phyloP scores from a whole-genome alignment of 2,329 filamentous ascomycete genomes.

The Beauveria varroae region DNA sequence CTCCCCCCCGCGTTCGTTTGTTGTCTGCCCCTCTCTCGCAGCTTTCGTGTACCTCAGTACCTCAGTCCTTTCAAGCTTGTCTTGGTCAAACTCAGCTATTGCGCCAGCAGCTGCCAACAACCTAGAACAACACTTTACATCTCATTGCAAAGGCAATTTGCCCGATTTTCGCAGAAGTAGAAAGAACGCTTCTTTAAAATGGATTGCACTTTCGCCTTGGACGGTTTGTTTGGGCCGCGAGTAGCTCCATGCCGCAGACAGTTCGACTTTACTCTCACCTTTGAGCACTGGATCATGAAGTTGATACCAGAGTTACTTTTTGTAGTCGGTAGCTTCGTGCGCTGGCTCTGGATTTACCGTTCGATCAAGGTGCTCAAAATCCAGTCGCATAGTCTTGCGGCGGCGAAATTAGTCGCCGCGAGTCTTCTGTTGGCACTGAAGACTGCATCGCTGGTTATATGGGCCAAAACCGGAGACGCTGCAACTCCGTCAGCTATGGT shows the following conservation, averaged over 20 bases:
- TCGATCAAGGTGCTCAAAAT: not conserved
- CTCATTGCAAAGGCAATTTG: not conserved
- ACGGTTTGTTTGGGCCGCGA: not conserved
- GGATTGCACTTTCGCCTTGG: not conserved
- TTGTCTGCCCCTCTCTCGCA: not conserved
- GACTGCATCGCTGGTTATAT: not conserved
- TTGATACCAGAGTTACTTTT: not conserved
- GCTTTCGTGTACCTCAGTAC: not conserved
- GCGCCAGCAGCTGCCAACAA: not conserved
- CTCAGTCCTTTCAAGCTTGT: not conserved
- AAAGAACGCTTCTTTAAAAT: not conserved
- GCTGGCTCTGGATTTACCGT: not conserved
- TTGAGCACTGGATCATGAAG: not conserved
- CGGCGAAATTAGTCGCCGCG: not conserved
- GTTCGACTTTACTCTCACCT: slow-evolving; percentile 2
- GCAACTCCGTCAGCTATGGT: not conserved
- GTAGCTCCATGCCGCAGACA: not conserved
- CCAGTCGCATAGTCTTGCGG: not conserved
- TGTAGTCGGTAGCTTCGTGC: not conserved
- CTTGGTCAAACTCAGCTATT: not conserved
- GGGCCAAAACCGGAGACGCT: not conserved
- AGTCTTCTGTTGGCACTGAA: not conserved
- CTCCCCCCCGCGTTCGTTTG: not conserved
- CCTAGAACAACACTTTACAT: not conserved
- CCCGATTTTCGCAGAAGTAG: not conserved